Base-by-base conservation (phyloP, 2,329 filamentous ascomycete genomes). In the Ceratocystis albifundus region DNA sequence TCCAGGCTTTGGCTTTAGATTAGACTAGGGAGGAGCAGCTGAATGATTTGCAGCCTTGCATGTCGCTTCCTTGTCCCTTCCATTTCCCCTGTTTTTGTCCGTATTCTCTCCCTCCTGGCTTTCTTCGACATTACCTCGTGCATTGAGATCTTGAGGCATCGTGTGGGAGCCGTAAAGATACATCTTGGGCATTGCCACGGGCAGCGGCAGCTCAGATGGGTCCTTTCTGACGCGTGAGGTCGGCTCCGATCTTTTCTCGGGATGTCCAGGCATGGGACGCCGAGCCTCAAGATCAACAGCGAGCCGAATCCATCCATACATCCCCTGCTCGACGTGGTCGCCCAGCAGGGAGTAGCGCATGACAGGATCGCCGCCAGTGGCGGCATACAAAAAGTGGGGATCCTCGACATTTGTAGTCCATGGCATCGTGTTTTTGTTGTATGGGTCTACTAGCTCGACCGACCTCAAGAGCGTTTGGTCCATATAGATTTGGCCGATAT, bases 401-500 rank as follows among this genome's bases (percentile, higher is more conserved):
- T 87, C 84, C 0, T 82, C 76, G 1, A 73, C 74, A 71, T 87
- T 87, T 46, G 71, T 74, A 2, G 80, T 84, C 41, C 80, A 66
- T 0, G 72, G 69, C 70, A 79, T 77, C 0, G 73, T 77, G 72
- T 82, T 83, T 65, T 71, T 72, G 50, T 70, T 72, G 72, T 83
- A 82, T 0, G 83, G 82, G 1, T 73, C 71, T 0, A 75, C 74
- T 20, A 73, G 71, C 67, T 84, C 81, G 61, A 86, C 82, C 25
- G 75, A 71, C 3, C 73, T 68, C 68, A 84, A 79, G 44, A 87
- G 78, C 65, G 78, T 76, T 71, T 86, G 80, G 73, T 86, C 82
- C 71, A 85, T 83, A 75, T 84, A 87, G 65, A 84, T 74, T 73
- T 88, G 84, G n/a, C 84, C 84, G 36, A 87, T 79, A 73, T 87